Percentiles rank a stretch among this genome's conserved stretches.
These are phyloP conservation scores for Geoglossum cookeanum DNA, from an alignment of 2,329 filamentous ascomycete species.

Conservation along the genomic window DNA sequence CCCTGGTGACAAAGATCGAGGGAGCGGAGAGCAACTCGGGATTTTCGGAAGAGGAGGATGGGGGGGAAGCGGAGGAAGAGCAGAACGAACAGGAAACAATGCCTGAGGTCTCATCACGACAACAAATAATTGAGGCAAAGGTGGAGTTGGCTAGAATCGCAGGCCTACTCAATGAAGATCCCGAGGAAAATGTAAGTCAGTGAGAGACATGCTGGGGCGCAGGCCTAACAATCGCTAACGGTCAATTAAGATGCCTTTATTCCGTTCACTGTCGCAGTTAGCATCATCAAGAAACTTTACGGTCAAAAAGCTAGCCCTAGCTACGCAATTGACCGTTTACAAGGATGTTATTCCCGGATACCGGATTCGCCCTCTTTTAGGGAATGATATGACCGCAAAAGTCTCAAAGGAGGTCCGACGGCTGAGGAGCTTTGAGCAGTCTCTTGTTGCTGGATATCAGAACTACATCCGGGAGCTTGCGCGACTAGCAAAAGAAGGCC, in stretches of 20 bases:
- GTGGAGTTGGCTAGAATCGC: conserved; percentile 82
- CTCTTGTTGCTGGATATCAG: conserved; percentile 70
- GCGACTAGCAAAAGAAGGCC: conserved; percentile 36
- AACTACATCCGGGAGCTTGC: conserved; percentile 61
- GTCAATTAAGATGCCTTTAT: conserved; percentile 22
- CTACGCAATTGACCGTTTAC: conserved; percentile 76
- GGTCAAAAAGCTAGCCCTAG: conserved; percentile 70
- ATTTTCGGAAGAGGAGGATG: conserved; percentile 21
- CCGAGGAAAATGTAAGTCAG: conserved; percentile 62
- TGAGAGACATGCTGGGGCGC: not conserved
- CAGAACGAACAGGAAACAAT: conserved; percentile 32
- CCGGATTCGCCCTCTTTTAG: conserved; percentile 64
- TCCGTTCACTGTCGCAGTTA: conserved; percentile 61
- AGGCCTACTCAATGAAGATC: conserved; percentile 66
- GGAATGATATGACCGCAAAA: conserved; percentile 57
- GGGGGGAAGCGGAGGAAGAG: conserved; percentile 30
- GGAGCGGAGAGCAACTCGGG: conserved; percentile 11
- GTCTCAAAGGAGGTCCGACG: conserved; percentile 81
- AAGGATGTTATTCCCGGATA: conserved; percentile 96
- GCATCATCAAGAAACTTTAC: conserved; percentile 48
- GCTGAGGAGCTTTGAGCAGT: conserved; percentile 69
- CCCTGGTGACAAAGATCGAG: conserved; percentile 15
- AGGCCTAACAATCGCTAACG: not conserved
- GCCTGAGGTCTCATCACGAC: conserved; percentile 49
- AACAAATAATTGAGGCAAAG: conserved; percentile 73